Base-by-base conservation (phyloP, 2,329 filamentous ascomycete species). In the Nothopassalora personata region DNA sequence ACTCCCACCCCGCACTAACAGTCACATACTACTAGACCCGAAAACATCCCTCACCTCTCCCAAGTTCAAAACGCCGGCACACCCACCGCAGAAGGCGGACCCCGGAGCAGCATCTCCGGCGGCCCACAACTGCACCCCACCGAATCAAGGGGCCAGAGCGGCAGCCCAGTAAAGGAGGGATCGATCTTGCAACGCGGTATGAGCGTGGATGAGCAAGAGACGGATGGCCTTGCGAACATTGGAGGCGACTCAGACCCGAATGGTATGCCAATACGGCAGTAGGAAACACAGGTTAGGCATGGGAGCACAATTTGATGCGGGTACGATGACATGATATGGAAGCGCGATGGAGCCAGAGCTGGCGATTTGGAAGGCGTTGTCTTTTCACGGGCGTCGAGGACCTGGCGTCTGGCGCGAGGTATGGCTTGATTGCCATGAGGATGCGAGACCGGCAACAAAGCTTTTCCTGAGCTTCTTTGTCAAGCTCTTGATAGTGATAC, bases 121-220 rank as follows among this genome's bases (percentile, higher is more conserved):
- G 58, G 46, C 55, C 59, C 61, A 30, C 39, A 62, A 55, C 67
- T 72, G 45, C 68, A 67, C 53, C 73, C 84, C 3, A 65, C 79
- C 74, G 67, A 75, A 75, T 53, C 58, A 23, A 62, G 74, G 74
- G 79, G 80, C 58, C 83, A 86, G 67, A 83, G 84, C 62, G 87
- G 89, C 63, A 94, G 89, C 73, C 92, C 93, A 1, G 85, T 94
- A 68, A 97, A 96, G 79, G 93, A 97, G 79, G 86, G 85, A 75
- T 95, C 89, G 77, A 91, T 90, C 73, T 79, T 96, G 72, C 86
- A 96, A 73, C 84, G 89, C 64, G 89, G 91, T 76, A 91, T 89
- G 6, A 95, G 86, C 71, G 84, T 81, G 10, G 81, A 83, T 55
- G 86, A 89, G 58, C 76, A 81, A 66, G 75, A 79, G 39, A 45